Evolutionary conservation across 2,329 filamentous ascomycete species (phyloP).

Genomic region (Knoxdaviesia capensis): DNA sequence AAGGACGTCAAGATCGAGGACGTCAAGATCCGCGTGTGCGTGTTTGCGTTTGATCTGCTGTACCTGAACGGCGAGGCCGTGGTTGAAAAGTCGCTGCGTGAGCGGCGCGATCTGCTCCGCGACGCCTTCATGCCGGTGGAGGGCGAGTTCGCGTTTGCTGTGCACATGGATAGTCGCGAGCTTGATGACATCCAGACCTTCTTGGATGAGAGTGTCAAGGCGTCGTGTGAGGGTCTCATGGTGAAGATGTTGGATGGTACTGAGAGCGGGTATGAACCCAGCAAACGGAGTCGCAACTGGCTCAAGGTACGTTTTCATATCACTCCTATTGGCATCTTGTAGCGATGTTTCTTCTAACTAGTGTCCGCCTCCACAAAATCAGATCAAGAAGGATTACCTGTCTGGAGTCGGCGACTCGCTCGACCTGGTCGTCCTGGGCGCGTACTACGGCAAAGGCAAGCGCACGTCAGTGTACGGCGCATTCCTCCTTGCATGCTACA

Average conservation of each 20-base stretch:
- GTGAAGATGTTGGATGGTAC: constrained; percentile 95
- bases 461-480: constrained; percentile 90
- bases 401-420: constrained; percentile 85
- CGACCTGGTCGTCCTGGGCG: constrained; percentile 86
- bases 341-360: background rate
- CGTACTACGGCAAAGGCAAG: constrained; percentile 88
- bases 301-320: constrained; percentile 46
- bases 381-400: constrained; percentile 98
- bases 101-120: constrained; percentile 59
- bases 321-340: background rate
- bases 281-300: constrained; percentile 93
- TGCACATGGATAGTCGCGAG: constrained; percentile 68
- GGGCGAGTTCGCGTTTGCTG: constrained; percentile 82
- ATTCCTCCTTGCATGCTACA: constrained; percentile 90
- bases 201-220: constrained; percentile 86
- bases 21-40: constrained; percentile 89
- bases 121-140: constrained; percentile 57
- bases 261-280: constrained; percentile 89
- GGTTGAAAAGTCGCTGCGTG: constrained; percentile 70
- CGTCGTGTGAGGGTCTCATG: constrained; percentile 94
- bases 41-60: constrained; percentile 88
- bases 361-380: background rate
- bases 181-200: constrained; percentile 86
- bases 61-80: constrained; percentile 83
- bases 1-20: constrained; percentile 95